Percentiles rank a stretch among this genome's conserved stretches.
Evolutionary conservation across 768 basidiomycete species (phyloP).

Genomic region (Tricholoma saponaceum): DNA sequence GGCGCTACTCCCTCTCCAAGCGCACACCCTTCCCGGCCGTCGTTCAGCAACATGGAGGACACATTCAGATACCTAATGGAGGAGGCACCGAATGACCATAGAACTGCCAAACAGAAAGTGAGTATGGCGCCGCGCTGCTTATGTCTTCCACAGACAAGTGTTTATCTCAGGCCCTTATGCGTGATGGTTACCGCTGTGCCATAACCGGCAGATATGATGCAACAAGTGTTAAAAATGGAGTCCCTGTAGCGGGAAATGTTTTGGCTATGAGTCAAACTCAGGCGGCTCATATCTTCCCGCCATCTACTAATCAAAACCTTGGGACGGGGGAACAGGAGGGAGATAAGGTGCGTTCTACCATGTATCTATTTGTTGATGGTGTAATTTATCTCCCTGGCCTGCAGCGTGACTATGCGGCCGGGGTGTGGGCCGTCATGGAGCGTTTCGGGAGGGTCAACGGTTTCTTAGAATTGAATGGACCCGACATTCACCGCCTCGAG

Average conservation of each 20-base stretch:
- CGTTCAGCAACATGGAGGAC: constrained; percentile 10
- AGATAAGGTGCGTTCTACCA: not conserved
- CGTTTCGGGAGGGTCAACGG: constrained; percentile 5
- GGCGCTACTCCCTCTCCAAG: constrained; percentile 17
- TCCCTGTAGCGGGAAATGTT: constrained; percentile 11
- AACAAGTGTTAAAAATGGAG: not conserved
- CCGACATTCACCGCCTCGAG: constrained; percentile 21
- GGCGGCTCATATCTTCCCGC: constrained; percentile 13
- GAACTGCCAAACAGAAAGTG: constrained; percentile 8
- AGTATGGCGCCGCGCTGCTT: not conserved
- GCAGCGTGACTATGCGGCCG: constrained; percentile 12
- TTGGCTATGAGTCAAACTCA: constrained; percentile 7
- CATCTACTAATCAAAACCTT: not conserved
- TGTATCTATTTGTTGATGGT: constrained; percentile 2
- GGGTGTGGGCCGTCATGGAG: constrained; percentile 16
- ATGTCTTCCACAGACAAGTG: not conserved
- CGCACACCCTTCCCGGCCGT: constrained; percentile 11
- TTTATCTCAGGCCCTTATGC: constrained; percentile 15
- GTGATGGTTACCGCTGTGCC: constrained; percentile 19
- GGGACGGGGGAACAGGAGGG: not conserved
- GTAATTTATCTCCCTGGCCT: not conserved
- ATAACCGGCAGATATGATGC: constrained; percentile 20
- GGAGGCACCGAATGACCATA: constrained; percentile 7
- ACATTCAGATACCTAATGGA: constrained; percentile 1
- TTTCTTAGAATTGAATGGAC: constrained; percentile 20